These are phyloP conservation scores for Micractinium conductrix DNA, from an alignment of 139 green algal species.

Conservation along the genomic window DNA sequence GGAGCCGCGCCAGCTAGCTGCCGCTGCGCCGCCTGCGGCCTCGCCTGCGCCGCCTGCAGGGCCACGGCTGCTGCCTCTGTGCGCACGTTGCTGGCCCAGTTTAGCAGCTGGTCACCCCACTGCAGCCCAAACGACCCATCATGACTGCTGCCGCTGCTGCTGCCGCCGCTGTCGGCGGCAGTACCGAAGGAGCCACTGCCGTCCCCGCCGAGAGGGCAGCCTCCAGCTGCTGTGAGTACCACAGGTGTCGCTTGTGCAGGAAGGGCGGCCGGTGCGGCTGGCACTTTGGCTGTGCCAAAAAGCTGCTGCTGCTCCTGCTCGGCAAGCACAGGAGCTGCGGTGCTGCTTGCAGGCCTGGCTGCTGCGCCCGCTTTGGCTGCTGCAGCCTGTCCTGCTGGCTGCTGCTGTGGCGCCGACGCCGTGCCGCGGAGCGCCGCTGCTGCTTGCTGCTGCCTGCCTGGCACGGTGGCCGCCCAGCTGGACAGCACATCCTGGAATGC, in stretches of 20 bases:
- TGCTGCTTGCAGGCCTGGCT: neutral
- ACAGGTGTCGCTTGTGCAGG: neutral
- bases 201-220: neutral
- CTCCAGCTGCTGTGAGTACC: neutral
- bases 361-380: neutral
- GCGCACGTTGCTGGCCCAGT: conserved; percentile 24
- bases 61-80: conserved; percentile 3
- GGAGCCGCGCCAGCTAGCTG: no score
- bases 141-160: conserved; percentile 19
- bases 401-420: no score
- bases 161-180: neutral
- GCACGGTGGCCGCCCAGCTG: neutral
- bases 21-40: neutral
- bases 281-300: neutral
- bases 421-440: no score
- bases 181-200: neutral
- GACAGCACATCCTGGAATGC: conserved; percentile 30
- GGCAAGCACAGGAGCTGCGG: no score
- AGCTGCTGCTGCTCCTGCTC: neutral
- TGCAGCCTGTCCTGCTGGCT: neutral
- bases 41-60: neutral
- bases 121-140: conserved; percentile 39
- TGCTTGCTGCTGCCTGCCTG: neutral
- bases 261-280: neutral
- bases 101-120: conserved; percentile 39